Evolutionary conservation across 1,284 basidiomycete genomes (phyloP).

Genomic region (Takashimella koratensis): DNA sequence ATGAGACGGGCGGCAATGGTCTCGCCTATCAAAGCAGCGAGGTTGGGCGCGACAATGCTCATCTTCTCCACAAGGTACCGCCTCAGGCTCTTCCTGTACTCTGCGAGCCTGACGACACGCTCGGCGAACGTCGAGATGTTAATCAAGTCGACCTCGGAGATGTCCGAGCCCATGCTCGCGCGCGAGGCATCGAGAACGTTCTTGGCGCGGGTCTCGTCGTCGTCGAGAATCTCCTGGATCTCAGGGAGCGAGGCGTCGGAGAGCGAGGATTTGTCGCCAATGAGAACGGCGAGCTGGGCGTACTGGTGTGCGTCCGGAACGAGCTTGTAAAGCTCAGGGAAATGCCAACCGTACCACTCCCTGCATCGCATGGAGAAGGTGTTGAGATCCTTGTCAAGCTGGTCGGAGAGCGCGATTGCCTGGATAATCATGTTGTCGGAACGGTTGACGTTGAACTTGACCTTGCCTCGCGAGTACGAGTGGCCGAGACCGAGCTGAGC

Average conservation of each 20-base stretch:
- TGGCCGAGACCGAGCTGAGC: constrained; percentile 97
- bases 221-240: constrained; percentile 76
- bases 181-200: constrained; percentile 93
- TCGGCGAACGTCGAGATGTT: constrained; percentile 93
- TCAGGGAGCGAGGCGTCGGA: constrained; percentile 68
- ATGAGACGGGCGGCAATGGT: constrained; percentile 92
- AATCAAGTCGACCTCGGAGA: constrained; percentile 91
- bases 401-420: constrained; percentile 96
- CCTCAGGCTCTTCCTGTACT: constrained; percentile 89
- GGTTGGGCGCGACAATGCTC: constrained; percentile 93
- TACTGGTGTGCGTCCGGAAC: constrained; percentile 96
- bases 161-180: constrained; percentile 91
- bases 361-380: constrained; percentile 97
- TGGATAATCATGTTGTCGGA: constrained; percentile 99
- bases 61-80: constrained; percentile 94
- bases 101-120: constrained; percentile 84
- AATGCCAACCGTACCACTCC: constrained; percentile 99
- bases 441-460: constrained; percentile 99
- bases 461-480: constrained; percentile 95
- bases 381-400: constrained; percentile 99
- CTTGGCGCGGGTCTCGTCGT: constrained; percentile 81
- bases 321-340: constrained; percentile 92
- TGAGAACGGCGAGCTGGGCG: constrained; percentile 79
- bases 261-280: constrained; percentile 74
- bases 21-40: constrained; percentile 92